Base-by-base conservation (phyloP, 768 basidiomycete species). In the Pholiota molesta region DNA sequence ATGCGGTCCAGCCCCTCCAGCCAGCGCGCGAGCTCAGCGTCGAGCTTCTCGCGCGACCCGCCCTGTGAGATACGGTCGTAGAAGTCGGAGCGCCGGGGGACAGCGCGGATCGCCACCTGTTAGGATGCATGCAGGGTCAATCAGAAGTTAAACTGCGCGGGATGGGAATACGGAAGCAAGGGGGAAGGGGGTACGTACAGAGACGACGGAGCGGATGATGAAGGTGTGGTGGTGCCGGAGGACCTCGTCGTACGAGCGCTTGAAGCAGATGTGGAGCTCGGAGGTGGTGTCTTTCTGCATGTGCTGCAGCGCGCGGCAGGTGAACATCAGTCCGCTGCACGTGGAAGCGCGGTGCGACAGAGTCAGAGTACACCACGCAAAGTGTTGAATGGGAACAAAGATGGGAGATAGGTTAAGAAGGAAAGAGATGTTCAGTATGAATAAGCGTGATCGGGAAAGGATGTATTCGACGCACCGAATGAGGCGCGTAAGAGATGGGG, bases 201-300 rank as follows among this genome's bases (percentile, higher is more conserved):
- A 77, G 29, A 89, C 85, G 60, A 90, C 73, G 21, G 87, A 84
- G 23, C 89, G 86, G 62, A 91, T 79, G 65, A 91, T 31, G 70
- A 89, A 89, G 0, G 83, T 78, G 69, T 90, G 88, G 72, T 91
- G 88, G 62, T 86, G 87, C 55, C 73, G 77, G 54, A 92, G 78
- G 17, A 90, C 85, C 57, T 80, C 79, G 63, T 92, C 89, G 71
- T 90, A 92, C 3, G 91, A 82, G 44, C 83, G 78, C 72, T 81
- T 84, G 78, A 92, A 92, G 72, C 90, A 91, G 61, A 82, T 78
- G 66, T 87, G 83, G 49, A 91, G 75, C 63, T 89, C 87, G 1
- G 80, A 69, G 26, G 67, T 68, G 17, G 72, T 73, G 66, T 91
- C 85, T 5, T 72, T 72, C 65, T 88, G 89, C 79, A 86, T 84